Percentiles rank a stretch among this genome's conserved stretches.
phyloP scores from a whole-genome alignment of 441 rosid genomes.

The Eruca vesicaria region DNA sequence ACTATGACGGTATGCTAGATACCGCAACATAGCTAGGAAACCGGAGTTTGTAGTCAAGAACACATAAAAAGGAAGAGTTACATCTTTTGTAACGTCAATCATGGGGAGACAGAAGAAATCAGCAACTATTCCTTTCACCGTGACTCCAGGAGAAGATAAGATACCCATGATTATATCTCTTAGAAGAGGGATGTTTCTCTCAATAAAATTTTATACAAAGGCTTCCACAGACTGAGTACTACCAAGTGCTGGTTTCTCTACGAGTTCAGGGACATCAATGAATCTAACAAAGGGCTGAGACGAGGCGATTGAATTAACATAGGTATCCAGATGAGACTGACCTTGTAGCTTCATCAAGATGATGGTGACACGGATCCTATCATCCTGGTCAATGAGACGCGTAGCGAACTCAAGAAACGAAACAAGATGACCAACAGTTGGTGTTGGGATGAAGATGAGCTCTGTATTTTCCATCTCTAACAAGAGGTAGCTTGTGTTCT shows the following conservation, averaged over 20 bases:
- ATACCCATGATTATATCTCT: constrained; percentile 21
- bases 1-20: constrained; percentile 33
- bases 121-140: constrained; percentile 37
- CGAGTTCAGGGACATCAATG: constrained; percentile 42
- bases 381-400: constrained; percentile 40
- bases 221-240: constrained; percentile 34
- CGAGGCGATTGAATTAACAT: constrained; percentile 34
- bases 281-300: constrained; percentile 43
- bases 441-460: constrained; percentile 51
- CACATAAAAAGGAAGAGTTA: constrained; percentile 41
- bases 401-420: constrained; percentile 48
- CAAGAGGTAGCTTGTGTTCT: not conserved
- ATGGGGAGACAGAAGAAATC: constrained; percentile 47
- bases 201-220: constrained; percentile 20
- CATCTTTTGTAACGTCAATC: constrained; percentile 37
- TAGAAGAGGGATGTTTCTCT: constrained; percentile 32
- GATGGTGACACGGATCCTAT: constrained; percentile 39
- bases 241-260: constrained; percentile 34
- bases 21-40: constrained; percentile 38
- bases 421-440: constrained; percentile 49
- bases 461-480: constrained; percentile 30
- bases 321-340: constrained; percentile 23
- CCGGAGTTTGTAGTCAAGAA: constrained; percentile 41
- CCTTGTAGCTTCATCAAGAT: constrained; percentile 42
- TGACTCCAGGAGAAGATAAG: constrained; percentile 25